Conservation (phyloP, 192 early-diverging fungal genomes). For the Diversispora eburnea region DNA sequence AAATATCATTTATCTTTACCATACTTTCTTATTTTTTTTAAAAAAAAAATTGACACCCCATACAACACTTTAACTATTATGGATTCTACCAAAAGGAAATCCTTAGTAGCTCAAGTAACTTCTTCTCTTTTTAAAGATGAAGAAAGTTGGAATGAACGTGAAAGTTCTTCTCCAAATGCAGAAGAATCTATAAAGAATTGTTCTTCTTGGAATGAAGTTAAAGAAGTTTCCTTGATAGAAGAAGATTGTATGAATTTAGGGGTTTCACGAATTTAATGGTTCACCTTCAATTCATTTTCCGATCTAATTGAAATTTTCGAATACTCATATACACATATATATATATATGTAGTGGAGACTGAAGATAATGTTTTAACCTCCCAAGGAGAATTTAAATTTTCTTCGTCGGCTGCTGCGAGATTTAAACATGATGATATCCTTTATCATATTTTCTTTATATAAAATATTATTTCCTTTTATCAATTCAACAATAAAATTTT, state of each 20-base stretch:
- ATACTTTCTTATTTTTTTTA: too few relatives aligned
- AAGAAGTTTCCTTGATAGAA: neutral
- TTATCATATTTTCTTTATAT: neutral
- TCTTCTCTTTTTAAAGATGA: slow-evolving; percentile 13
- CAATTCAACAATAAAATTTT: neutral
- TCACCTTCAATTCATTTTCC: neutral
- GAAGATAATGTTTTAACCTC: slow-evolving; percentile 6
- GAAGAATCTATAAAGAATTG: slow-evolving; percentile 5
- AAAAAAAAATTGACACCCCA: too few relatives aligned
- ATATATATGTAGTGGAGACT: neutral
- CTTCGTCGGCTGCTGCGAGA: neutral
- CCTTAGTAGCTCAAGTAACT: neutral
- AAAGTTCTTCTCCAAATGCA: neutral
- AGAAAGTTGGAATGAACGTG: neutral
- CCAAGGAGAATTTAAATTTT: neutral
- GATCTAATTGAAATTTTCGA: neutral
- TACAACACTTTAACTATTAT: too few relatives aligned
- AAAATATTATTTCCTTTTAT: neutral
- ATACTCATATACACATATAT: too few relatives aligned
- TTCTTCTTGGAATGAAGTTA: slow-evolving; percentile 19
- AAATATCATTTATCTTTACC: too few relatives aligned
- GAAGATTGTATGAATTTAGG: neutral
- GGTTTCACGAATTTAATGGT: too few relatives aligned
- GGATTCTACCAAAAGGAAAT: neutral
- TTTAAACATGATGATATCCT: slow-evolving; percentile 22